phyloP scores from a whole-genome alignment of 2,329 filamentous ascomycete species.

The Scedosporium minutisporum region DNA sequence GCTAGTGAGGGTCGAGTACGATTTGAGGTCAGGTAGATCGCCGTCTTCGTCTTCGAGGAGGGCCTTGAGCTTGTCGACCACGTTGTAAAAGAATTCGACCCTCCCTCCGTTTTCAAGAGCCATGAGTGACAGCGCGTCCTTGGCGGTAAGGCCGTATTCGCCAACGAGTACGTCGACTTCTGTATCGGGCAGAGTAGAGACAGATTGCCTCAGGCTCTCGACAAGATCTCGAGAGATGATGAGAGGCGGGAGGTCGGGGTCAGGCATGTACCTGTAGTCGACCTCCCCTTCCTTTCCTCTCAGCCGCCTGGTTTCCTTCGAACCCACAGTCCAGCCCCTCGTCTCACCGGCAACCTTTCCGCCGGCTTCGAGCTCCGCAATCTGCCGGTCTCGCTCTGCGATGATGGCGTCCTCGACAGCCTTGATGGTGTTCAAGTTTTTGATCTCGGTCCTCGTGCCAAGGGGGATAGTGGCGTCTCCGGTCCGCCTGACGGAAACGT shows the following conservation, averaged over 20 bases:
- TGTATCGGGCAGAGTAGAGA: slow-evolving; percentile 65
- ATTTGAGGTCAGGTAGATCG: slow-evolving; percentile 18
- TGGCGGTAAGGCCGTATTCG: slow-evolving; percentile 60
- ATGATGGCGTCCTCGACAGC: slow-evolving; percentile 91
- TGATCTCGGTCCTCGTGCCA: slow-evolving; percentile 90
- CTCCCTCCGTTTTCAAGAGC: slow-evolving; percentile 69
- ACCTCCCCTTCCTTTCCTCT: slow-evolving; percentile 94
- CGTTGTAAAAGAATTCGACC: slow-evolving; percentile 70
- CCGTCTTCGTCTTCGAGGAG: slow-evolving; percentile 15
- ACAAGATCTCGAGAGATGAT: slow-evolving; percentile 65
- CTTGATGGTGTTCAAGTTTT: slow-evolving; percentile 91
- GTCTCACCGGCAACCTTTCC: slow-evolving; percentile 76
- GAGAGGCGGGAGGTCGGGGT: slow-evolving; percentile 79
- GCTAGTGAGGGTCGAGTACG: slow-evolving; percentile 37
- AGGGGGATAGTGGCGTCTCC: slow-evolving; percentile 38
- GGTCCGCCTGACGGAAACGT: slow-evolving; percentile 70
- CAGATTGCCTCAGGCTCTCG: slow-evolving; percentile 45
- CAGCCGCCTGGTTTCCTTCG: slow-evolving; percentile 68
- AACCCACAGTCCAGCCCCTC: slow-evolving; percentile 81
- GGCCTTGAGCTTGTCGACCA: slow-evolving; percentile 39
- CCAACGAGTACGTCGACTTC: slow-evolving; percentile 53
- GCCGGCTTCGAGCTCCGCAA: slow-evolving; percentile 65
- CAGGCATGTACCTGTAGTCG: slow-evolving; percentile 97
- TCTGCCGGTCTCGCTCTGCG: slow-evolving; percentile 83
- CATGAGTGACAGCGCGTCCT: slow-evolving; percentile 76